phyloP scores from a whole-genome alignment of 257 asterid species.

The Petrea volubilis region DNA sequence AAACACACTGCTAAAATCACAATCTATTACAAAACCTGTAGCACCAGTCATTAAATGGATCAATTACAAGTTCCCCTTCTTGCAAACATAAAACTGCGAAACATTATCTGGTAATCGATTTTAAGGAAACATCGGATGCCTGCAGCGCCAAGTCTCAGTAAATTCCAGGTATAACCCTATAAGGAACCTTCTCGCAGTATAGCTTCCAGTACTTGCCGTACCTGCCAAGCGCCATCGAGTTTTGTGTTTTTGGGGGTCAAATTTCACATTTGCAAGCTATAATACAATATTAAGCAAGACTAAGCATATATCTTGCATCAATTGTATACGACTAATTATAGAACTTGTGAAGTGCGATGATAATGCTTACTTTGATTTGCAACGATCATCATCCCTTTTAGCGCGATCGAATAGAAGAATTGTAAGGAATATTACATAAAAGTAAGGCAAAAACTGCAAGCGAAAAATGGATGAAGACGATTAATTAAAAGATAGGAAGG shows the following conservation, averaged over 20 bases:
- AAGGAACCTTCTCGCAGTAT: conserved; percentile 87
- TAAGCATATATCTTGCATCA: neutral
- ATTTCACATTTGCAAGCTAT: neutral
- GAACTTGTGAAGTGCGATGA: neutral
- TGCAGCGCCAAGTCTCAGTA: conserved; percentile 43
- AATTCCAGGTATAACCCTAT: conserved; percentile 71
- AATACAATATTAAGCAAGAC: neutral
- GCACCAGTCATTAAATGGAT: neutral
- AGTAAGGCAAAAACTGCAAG: conserved; percentile 88
- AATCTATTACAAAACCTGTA: neutral
- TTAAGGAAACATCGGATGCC: neutral
- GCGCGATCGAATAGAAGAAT: conserved; percentile 95
- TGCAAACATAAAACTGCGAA: neutral
- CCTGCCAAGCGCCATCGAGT: conserved; percentile 56
- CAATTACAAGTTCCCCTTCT: neutral
- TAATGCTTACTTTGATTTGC: conserved; percentile 82
- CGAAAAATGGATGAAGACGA: neutral
- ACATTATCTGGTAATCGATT: neutral
- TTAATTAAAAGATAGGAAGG: neutral
- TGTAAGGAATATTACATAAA: conserved; percentile 80
- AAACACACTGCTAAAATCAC: neutral
- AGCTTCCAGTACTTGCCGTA: conserved; percentile 91
- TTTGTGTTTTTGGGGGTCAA: conserved; percentile 3
- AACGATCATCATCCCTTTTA: conserved; percentile 87
- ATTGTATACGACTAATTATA: neutral